Percentiles rank a stretch among this genome's conserved stretches.
These are phyloP conservation scores for Petunia axillaris DNA, from an alignment of 257 asterid genomes.

Conservation along the genomic window DNA sequence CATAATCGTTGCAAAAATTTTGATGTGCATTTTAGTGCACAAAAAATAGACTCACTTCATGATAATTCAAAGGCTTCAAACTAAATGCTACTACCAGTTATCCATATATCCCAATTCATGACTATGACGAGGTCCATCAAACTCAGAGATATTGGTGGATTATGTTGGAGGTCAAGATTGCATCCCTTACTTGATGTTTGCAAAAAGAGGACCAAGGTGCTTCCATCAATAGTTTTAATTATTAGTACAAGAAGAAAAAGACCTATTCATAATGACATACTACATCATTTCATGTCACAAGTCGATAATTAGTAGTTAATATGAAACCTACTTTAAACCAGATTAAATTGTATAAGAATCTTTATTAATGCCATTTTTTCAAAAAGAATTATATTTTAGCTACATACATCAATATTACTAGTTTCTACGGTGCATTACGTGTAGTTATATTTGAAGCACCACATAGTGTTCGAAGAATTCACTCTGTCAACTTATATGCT, in stretches of 20 bases:
- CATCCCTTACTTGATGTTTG: not conserved
- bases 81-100: too few species aligned
- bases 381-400: too few species aligned
- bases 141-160: conserved; percentile 1
- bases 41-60: too few species aligned
- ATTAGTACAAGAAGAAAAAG: not conserved
- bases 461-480: too few species aligned
- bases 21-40: too few species aligned
- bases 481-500: not conserved
- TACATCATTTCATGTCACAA: not conserved
- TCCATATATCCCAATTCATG: not conserved
- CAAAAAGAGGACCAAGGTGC: not conserved
- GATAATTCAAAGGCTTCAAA: too few species aligned
- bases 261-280: not conserved
- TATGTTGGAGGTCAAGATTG: conserved; percentile 14
- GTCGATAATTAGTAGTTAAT: not conserved
- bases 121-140: not conserved
- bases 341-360: not conserved
- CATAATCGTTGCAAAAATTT: too few species aligned
- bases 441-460: too few species aligned
- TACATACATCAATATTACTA: too few species aligned
- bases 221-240: not conserved
- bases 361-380: not conserved
- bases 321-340: not conserved
- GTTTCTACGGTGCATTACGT: too few species aligned